Evolutionary conservation across 176 grass and related monocot genomes (phyloP), one percentile per base, ranked within the genome.

Genomic region (Tuctoria greenei): DNA sequence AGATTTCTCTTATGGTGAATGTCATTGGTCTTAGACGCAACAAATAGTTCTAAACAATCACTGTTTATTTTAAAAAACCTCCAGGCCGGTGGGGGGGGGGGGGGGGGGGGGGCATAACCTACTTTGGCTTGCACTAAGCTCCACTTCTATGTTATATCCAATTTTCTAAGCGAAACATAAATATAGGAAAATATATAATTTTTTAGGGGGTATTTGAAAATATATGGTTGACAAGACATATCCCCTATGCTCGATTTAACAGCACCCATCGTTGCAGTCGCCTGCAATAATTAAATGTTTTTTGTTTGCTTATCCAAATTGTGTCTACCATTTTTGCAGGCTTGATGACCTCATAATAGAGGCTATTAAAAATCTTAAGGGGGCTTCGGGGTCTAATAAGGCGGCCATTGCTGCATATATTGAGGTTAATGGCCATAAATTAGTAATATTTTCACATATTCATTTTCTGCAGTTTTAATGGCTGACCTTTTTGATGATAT

Each of bases 341-440:
- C 79, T 97, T 56, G 88, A 90, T 82, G 88, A 89, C 57, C 84
- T 92, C 58, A 97, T 97, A 74, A 54, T 97, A 26, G 95, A 97
- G 86, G 95, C 88, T 82, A 76, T 97, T 86, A 81, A 61, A 31
- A 91, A 79, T 38, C 77, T 92, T 49, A 88, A 93, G 10, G 86
- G 90, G 56, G 76, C 81, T 51, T 81, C 82, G 34, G 88, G 95
- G 20, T 93, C 95, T 81, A 89, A 73, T 81, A 90, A 92, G 79
- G 80, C 76, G 61, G 51, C 88, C 64, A 89, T 97, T 72, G 63
- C 91, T 41, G 25, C 68, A 56, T 93, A 92, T 59, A 97, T 97
- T 64, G 91, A 97, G 95, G 95, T 97, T 57, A 59, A 68, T 80
- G 5, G 44, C 8, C 7, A 47, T 57, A 12, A 64, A 34, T 39